Base-by-base conservation (phyloP, 2,329 filamentous ascomycete species). In the Colletotrichum cordylinicola region DNA sequence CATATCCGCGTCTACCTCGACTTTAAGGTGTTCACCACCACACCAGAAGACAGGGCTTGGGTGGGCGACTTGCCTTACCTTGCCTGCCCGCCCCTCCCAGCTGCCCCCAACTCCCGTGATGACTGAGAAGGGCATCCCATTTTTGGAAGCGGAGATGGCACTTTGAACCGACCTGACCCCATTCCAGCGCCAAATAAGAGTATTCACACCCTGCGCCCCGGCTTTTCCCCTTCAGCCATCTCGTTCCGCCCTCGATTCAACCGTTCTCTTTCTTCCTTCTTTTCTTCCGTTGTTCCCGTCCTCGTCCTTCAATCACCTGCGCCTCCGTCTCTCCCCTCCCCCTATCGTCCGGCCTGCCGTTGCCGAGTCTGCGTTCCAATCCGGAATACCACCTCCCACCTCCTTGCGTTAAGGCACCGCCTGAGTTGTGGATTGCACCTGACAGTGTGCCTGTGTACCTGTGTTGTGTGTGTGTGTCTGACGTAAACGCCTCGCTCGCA, bases 61-160 rank as follows among this genome's bases (percentile, higher is more conserved):
- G 43, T 52, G 43, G 43, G 7, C 7, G 33, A 24, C 35, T 64
- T 64, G 24, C 27, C 29, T 31, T 35, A 27, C 18, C 58, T 31
- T 33, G 58, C 27, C 18, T 33, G 58, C 29, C 18, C 58, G 61
- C 61, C 61, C 35, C 8, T 16, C 35, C 33, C 31, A 39, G 12
- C 35, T 52, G 35, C 61, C 31, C 62, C 56, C 43, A 35, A 67
- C 37, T 62, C 24, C 55, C 67, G n/a, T 52, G 37, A 43, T 62
- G 10, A 35, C 43, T 24, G 67, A 43, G 39, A 43, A 67, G 56
- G 56, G 27, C n/a, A 65, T 48, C 33, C 73, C 73, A 68, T 67
- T 72, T 67, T 43, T 67, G 73, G 62, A 75, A 55, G 56, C 73
- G 73, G 69, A 72, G 55, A 72, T 48, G 52, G 72, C 67, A 73